Conservation (phyloP, 2,329 filamentous ascomycete species). For the Clonostachys sp. region DNA sequence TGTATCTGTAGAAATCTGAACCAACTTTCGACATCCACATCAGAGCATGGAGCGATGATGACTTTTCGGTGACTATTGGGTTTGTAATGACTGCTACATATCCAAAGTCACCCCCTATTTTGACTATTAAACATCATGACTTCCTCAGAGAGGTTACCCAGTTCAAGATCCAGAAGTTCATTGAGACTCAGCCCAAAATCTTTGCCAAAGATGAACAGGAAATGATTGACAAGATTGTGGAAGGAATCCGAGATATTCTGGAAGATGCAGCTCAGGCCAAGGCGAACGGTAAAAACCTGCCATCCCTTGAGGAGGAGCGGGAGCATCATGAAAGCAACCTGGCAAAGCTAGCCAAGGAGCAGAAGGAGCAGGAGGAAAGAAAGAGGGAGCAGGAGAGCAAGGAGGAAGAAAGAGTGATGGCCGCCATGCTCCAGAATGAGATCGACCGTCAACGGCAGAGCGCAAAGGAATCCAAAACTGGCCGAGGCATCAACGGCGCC, state of each 20-base stretch:
- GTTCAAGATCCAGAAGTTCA: conserved; percentile 63
- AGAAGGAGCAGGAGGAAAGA: conserved; percentile 46
- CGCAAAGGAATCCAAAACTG: conserved; percentile 59
- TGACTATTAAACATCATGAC: conserved; percentile 62
- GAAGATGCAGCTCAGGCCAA: conserved; percentile 82
- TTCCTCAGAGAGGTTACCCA: conserved; percentile 66
- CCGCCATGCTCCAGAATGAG: conserved; percentile 69
- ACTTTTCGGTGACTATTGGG: conserved; percentile 66
- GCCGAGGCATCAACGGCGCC: conserved; percentile 41
- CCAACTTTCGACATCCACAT: conserved; percentile 78
- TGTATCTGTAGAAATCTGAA: conserved; percentile 61
- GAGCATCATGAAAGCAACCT: conserved; percentile 75
- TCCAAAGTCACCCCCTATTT: conserved; percentile 73
- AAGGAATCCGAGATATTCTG: conserved; percentile 68
- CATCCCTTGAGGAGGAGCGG: conserved; percentile 85
- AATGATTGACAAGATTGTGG: conserved; percentile 63
- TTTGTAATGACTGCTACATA: conserved; percentile 88
- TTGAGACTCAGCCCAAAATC: conserved; percentile 53
- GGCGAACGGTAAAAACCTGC: conserved; percentile 69
- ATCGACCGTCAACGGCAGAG: conserved; percentile 62
- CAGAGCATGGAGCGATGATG: conserved; percentile 67
- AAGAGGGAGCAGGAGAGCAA: conserved; percentile 51
- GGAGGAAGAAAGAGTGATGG: conserved; percentile 67
- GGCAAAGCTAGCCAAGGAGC: conserved; percentile 53
- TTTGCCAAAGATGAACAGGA: conserved; percentile 48